Evolutionary conservation across 768 basidiomycete genomes (phyloP).

Genomic region (Podaxis sp.): DNA sequence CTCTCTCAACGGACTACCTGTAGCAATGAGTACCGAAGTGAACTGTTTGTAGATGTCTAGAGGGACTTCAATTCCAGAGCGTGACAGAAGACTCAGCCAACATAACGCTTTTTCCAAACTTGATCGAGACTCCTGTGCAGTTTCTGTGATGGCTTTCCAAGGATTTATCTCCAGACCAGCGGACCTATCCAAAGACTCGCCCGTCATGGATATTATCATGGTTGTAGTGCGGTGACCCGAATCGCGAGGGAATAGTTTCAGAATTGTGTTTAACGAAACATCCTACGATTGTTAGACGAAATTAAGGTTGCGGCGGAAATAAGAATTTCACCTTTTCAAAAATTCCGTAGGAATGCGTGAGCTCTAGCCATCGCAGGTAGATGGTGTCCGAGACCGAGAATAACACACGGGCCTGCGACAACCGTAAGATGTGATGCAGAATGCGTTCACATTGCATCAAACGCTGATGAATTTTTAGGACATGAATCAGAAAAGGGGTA

Average conservation of each 20-base stretch:
- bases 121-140: conserved; percentile 39
- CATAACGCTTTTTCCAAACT: conserved; percentile 49
- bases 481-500: not conserved
- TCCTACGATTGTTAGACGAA: conserved; percentile 6
- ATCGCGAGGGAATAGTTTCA: conserved; percentile 57
- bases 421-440: conserved; percentile 46
- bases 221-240: conserved; percentile 43
- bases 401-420: conserved; percentile 49
- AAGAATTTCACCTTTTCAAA: conserved; percentile 38
- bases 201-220: conserved; percentile 2
- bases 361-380: conserved; percentile 58
- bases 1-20: conserved; percentile 37
- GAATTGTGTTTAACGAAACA: conserved; percentile 44
- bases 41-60: conserved; percentile 49
- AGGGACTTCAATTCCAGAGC: conserved; percentile 67
- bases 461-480: not conserved
- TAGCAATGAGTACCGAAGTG: conserved; percentile 37
- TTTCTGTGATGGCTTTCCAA: conserved; percentile 48
- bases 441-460: conserved; percentile 35
- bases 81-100: conserved; percentile 62
- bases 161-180: conserved; percentile 42
- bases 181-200: conserved; percentile 26
- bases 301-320: not conserved
- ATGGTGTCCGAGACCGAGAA: conserved; percentile 58
- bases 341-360: conserved; percentile 33